These are phyloP conservation scores for Tarenaya hassleriana DNA, from an alignment of 345 rosid species.

Conservation along the genomic window DNA sequence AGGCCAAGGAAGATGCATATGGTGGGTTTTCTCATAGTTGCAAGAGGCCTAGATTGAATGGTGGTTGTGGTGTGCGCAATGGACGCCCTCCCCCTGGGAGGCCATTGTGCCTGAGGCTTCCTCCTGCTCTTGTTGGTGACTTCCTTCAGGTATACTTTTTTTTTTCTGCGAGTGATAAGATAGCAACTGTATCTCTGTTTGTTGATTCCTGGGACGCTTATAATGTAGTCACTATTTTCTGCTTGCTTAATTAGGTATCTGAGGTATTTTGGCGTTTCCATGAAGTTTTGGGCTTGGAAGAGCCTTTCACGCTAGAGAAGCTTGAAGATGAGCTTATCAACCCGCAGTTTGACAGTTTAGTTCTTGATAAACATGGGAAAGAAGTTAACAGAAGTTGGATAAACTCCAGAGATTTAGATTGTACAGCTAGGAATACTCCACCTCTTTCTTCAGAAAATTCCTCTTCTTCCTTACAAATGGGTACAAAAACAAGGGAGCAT, in stretches of 20 bases:
- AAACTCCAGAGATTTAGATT: slow-evolving; percentile 28
- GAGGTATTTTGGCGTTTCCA: slow-evolving; percentile 71
- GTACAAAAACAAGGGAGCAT: slow-evolving; percentile 37
- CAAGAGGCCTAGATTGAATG: slow-evolving; percentile 42
- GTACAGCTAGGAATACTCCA: slow-evolving; percentile 22
- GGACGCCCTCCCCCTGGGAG: slow-evolving; percentile 61
- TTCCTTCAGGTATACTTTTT: slow-evolving; percentile 62
- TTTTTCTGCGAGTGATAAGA: slow-evolving; percentile 17
- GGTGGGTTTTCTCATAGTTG: slow-evolving; percentile 38
- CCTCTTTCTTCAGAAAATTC: slow-evolving; percentile 27
- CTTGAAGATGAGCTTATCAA: slow-evolving; percentile 72
- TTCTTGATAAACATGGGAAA: slow-evolving; percentile 32
- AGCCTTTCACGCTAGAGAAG: slow-evolving; percentile 44
- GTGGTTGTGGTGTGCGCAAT: slow-evolving; percentile 29
- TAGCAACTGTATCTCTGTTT: slow-evolving; percentile 2
- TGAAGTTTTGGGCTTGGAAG: slow-evolving; percentile 61
- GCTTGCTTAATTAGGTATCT: slow-evolving; percentile 56
- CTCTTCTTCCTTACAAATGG: slow-evolving; percentile 36
- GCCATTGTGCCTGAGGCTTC: slow-evolving; percentile 56
- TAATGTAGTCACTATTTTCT: slow-evolving; percentile 18
- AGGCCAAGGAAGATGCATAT: slow-evolving; percentile 28
- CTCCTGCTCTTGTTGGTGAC: slow-evolving; percentile 77
- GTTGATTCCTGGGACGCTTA: slow-evolving; percentile 15
- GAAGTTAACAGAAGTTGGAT: slow-evolving; percentile 32
- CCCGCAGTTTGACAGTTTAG: slow-evolving; percentile 44